Conservation (phyloP, 495 filamentous ascomycete genomes). For the Evansstolkia leycettana region DNA sequence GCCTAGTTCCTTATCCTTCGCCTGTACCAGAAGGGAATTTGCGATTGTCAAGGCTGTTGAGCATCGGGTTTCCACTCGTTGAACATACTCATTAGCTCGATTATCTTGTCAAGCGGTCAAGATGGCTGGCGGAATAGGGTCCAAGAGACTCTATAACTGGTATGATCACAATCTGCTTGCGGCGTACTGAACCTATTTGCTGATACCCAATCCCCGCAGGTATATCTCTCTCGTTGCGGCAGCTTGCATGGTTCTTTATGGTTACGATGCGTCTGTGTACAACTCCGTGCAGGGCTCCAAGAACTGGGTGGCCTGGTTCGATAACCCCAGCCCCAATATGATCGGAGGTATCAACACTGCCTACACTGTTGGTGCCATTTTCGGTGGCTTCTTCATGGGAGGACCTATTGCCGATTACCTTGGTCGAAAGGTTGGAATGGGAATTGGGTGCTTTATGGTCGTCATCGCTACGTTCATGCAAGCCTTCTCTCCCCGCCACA, state of each 20-base stretch:
- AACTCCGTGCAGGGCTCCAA: constrained; percentile 48
- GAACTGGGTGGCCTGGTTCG: constrained; percentile 48
- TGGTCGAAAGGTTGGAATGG: constrained; percentile 48
- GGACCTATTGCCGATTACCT: constrained; percentile 44
- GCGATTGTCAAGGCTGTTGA: too few relatives aligned
- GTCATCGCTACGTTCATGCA: constrained; percentile 53
- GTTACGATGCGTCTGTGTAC: constrained; percentile 55
- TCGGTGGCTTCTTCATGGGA: constrained; percentile 48
- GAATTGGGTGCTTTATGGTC: constrained; percentile 40
- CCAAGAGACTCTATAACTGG: too few relatives aligned
- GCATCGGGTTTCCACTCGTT: too few relatives aligned
- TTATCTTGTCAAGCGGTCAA: too few relatives aligned
- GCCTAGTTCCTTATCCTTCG: too few relatives aligned
- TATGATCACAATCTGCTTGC: too few relatives aligned
- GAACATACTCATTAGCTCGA: too few relatives aligned
- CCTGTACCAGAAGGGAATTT: too few relatives aligned
- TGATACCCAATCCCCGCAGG: constrained; percentile 32
- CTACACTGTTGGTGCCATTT: constrained; percentile 51
- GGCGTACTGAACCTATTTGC: too few relatives aligned
- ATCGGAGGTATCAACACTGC: constrained; percentile 49
- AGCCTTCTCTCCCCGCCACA: constrained; percentile 40
- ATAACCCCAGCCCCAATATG: constrained; percentile 33
- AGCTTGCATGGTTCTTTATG: constrained; percentile 56
- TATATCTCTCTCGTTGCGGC: constrained; percentile 50
- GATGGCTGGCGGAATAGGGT: too few relatives aligned